Evolutionary conservation across 2,329 filamentous ascomycete genomes (phyloP), one percentile per base, ranked within the genome.

Genomic region (Penicillium sp.): DNA sequence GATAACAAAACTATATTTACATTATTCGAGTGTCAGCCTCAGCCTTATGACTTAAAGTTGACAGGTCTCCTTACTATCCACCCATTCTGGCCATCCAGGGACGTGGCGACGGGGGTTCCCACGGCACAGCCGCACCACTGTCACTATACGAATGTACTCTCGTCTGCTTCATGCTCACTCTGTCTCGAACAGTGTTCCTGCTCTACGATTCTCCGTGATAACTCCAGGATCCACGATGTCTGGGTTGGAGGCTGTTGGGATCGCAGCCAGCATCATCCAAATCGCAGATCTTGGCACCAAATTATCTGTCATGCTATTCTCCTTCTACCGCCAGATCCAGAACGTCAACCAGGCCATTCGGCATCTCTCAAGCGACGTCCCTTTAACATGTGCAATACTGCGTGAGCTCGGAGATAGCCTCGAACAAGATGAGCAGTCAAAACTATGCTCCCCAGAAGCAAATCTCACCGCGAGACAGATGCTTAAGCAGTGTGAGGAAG

Each of bases 241-340:
- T 14, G 63, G 63, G 8, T 35, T 67, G 12, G 67, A 71, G 35
- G 59, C 56, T 5, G 11, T 71, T 22, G 71, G 69, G 14, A 47
- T 73, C 5, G 66, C 68, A 10, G 71, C 69, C 17, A 69, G 64
- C 37, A 67, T 73, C 14, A 55, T 73, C 20, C 71, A 75, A 54
- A 63, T 74, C 28, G 72, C 73, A 17, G 72, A 74, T 12, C 52
- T 72, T 1, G 72, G 69, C 12, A 59, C 67, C 11, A 66, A 59
- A 22, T 58, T 75, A 25, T 68, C 69, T 2, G 60, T 73, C 43
- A 69, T 68, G 28, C 61, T 75, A 14, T 75, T 66, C 61, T 67
- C 70, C 31, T 75, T 74, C 61, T 63, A 62, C 31, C 65, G 69
- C 10, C 68, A 64, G 25, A 64, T 72, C 47, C 69, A 69, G 42